Evolutionary conservation across 345 rosid genomes (phyloP), one percentile per base, ranked within the genome.

Genomic region (Murraya koenigii): DNA sequence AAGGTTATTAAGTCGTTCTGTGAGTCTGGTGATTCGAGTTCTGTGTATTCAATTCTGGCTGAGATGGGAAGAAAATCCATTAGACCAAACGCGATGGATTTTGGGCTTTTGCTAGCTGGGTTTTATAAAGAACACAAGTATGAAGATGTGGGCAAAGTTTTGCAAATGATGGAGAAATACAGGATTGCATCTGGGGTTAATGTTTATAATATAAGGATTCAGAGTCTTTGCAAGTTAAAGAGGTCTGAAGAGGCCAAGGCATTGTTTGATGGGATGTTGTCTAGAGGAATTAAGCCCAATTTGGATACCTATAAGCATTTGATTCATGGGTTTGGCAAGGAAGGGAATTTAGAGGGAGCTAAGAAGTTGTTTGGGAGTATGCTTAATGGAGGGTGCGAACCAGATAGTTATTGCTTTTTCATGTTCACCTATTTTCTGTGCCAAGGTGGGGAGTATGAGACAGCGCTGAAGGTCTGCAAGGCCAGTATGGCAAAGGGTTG

Each of bases 11-110:
- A 87, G 77, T 86, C 91, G n/a, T 89, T 94, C 10, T 83, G 86
- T 35, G 94, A 92, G 75, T 87, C 92, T 2, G 91, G 90, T 36
- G 88, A 90, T 3, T 41, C 97, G 5, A 89, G 86, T 28, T 93
- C 95, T 0, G 82, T 80, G 1, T 96, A 87, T 72, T 94, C 98
- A 1, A 66, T 90, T 23, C 52, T 96, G 75, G 88, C 89, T 0
- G 97, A 96, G 80, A 96, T 96, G 99, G 89, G 91, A 72, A 88
- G 85, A 78, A 87, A 88, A 64, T 82, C 89, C 7, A 67, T 89
- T 6, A 84, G 60, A 69, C 98, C 99, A 0, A 86, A 83, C 7
- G 61, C 83, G 2, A 76, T 81, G 1, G 88, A 81, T 30, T 94
- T 94, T 33, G 92, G 90, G 63, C 20, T 64, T 15, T 72, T 88